These are phyloP conservation scores for Lyophyllum decastes DNA, from an alignment of 768 basidiomycete genomes.

Conservation along the genomic window DNA sequence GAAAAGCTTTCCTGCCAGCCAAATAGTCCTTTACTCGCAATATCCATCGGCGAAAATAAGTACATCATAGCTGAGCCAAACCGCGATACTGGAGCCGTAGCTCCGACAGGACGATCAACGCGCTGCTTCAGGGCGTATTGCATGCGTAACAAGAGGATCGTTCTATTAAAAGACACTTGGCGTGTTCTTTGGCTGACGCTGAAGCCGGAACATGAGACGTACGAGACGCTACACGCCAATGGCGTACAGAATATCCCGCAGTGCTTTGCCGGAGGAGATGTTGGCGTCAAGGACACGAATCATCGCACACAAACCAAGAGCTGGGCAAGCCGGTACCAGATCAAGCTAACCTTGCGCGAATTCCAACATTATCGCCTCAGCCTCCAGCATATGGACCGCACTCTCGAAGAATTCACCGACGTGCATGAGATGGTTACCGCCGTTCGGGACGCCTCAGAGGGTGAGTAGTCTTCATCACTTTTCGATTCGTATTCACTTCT, in stretches of 20 bases:
- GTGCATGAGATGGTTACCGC: background rate
- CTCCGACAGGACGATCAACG: background rate
- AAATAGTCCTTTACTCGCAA: background rate
- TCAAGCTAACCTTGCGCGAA: background rate
- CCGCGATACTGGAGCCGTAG: background rate
- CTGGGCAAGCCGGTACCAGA: background rate
- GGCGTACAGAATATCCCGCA: background rate
- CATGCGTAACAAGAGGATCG: background rate
- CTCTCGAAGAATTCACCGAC: background rate
- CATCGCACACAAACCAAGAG: background rate
- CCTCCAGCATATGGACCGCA: background rate
- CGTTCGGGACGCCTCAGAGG: background rate
- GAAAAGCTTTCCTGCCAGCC: no score
- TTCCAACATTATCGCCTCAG: background rate
- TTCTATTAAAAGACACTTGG: background rate
- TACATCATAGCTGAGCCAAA: background rate
- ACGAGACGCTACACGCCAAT: background rate
- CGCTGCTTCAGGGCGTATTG: background rate
- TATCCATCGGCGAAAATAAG: background rate
- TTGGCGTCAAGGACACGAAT: background rate
- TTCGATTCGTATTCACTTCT: background rate
- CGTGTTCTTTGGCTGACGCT: background rate
- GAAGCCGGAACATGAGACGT: background rate
- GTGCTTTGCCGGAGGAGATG: background rate
- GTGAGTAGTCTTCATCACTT: background rate